phyloP scores from a whole-genome alignment of 2,329 filamentous ascomycete species.

The Blastomyces gilchristii region DNA sequence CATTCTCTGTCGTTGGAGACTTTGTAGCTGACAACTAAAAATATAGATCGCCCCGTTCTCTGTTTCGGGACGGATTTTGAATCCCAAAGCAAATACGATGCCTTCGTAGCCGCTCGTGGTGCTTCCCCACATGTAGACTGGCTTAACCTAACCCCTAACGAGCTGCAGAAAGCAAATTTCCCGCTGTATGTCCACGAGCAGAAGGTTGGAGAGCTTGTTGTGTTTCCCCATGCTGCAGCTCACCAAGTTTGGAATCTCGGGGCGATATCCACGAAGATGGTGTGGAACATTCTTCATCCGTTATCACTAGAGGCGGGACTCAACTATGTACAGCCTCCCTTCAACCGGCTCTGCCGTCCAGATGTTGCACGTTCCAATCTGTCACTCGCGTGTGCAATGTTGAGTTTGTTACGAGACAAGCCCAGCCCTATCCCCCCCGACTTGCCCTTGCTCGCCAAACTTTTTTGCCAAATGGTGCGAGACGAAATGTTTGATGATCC shows the following conservation, averaged over 20 bases:
- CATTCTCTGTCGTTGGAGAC: neutral
- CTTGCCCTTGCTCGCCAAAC: slow-evolving; percentile 20
- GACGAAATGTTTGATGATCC: slow-evolving; percentile 24
- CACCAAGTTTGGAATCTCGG: slow-evolving; percentile 31
- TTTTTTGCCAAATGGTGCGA: slow-evolving; percentile 25
- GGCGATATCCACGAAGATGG: slow-evolving; percentile 27
- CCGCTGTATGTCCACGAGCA: slow-evolving; percentile 29
- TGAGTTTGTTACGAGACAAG: slow-evolving; percentile 22
- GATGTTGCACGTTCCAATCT: slow-evolving; percentile 25
- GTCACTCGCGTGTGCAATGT: slow-evolving; percentile 23
- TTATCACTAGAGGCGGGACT: slow-evolving; percentile 27
- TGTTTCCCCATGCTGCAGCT: slow-evolving; percentile 29
- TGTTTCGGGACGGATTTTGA: slow-evolving; percentile 29
- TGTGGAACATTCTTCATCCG: slow-evolving; percentile 31
- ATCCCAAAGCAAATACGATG: slow-evolving; percentile 26
- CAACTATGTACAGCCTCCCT: slow-evolving; percentile 27
- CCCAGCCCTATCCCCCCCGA: slow-evolving; percentile 20
- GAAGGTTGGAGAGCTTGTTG: slow-evolving; percentile 26
- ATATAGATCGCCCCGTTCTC: slow-evolving; percentile 20
- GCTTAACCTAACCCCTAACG: slow-evolving; percentile 23
- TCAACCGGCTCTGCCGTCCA: slow-evolving; percentile 28
- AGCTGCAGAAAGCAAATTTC: slow-evolving; percentile 26
- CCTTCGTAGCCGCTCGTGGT: slow-evolving; percentile 25
- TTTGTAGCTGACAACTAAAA: neutral
- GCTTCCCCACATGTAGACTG: slow-evolving; percentile 29